Base-by-base conservation (phyloP, 1,284 basidiomycete genomes). In the Paramarasmius palmivorus region DNA sequence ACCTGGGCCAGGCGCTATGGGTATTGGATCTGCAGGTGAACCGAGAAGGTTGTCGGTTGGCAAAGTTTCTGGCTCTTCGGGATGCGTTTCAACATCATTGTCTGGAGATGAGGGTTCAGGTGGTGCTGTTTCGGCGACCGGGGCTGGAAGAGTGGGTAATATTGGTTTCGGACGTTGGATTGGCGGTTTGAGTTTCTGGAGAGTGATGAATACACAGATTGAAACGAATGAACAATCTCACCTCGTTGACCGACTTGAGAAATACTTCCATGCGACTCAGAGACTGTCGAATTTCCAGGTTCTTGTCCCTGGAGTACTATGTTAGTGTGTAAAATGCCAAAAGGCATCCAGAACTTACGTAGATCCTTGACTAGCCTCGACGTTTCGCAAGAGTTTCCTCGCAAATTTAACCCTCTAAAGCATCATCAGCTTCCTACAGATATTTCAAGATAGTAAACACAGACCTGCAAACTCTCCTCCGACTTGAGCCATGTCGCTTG, bases 371-470 rank as follows among this genome's bases (percentile, higher is more conserved):
- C 79, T 72, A 19, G 74, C 58, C 60, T 84, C 79, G 6, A 87
- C 76, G 53, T 79, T 83, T 60, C 74, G 77, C 42, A 90, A 61
- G 36, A 90, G 67, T 57, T 76, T 74, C 48, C 77, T 71, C 0
- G 86, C 86, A 62, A 81, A 78, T 59, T 81, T 82, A 8, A 89
- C 71, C 72, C 80, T 84, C 88, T 91, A 44, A n/a, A n/a, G n/a
- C n/a, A n/a, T n/a, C n/a, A 45, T 52, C 22, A n/a, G 35, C n/a
- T 26, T 9, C 2, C 15, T 38, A 9, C 39, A 5, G 20, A 32
- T 7, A 35, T 40, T 20, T 36, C 3, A 44, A 53, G 34, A 46
- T 5, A 29, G 26, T 10, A 26, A 6, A 36, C 12, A 55, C 73
- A 25, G 41, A 85, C 88, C 76, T 90, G 83, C 15, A 86, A 62